phyloP scores from a whole-genome alignment of 2,329 filamentous ascomycete species.

The Emericellopsis atlantica region DNA sequence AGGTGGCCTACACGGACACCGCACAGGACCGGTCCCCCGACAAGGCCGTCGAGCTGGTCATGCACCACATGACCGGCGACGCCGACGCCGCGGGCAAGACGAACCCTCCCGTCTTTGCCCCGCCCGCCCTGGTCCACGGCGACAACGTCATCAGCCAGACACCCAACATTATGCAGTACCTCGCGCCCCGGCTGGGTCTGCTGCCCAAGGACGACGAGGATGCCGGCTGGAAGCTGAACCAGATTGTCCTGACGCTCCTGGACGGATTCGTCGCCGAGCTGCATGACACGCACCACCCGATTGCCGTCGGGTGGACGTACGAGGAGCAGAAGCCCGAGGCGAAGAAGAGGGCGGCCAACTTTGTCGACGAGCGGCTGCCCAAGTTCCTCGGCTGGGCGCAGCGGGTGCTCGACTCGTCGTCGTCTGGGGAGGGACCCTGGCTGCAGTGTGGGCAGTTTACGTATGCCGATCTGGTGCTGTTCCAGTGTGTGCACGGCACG shows the following conservation, averaged over 20 bases:
- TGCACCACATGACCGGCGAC: constrained; percentile 29
- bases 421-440: constrained; percentile 46
- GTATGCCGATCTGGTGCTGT: constrained; percentile 63
- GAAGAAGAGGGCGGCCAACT: constrained; percentile 42
- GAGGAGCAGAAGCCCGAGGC: constrained; percentile 64
- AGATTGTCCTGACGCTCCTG: constrained; percentile 54
- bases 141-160: constrained; percentile 55
- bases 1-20: constrained; percentile 50
- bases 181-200: constrained; percentile 48
- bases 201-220: constrained; percentile 25
- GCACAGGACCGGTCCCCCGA: constrained; percentile 16
- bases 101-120: constrained; percentile 55
- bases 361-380: constrained; percentile 48
- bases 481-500: constrained; percentile 50
- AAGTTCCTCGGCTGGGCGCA: constrained; percentile 65
- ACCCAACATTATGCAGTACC: constrained; percentile 60
- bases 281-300: constrained; percentile 67
- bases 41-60: constrained; percentile 37
- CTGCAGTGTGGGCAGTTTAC: constrained; percentile 53
- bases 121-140: constrained; percentile 53
- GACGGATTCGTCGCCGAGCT: constrained; percentile 59
- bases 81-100: constrained; percentile 26
- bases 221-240: constrained; percentile 46
- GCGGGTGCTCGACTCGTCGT: constrained; percentile 43
- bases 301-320: constrained; percentile 48